phyloP scores from a whole-genome alignment of 805 yeast genomes.

The Kluyveromyces wickerhamii region DNA sequence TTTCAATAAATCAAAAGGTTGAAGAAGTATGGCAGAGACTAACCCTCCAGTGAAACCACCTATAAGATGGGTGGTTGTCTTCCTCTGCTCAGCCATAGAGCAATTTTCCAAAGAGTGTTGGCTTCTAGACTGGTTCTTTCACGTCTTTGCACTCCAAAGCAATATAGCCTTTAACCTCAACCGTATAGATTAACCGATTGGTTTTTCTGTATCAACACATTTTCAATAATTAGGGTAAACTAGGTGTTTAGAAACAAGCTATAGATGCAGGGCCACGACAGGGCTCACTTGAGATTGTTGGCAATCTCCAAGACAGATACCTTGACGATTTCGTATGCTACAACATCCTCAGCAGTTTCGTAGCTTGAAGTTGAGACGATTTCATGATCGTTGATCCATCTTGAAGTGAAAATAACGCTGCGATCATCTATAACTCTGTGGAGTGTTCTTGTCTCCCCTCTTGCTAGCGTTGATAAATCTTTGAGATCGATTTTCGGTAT shows the following conservation, averaged over 20 bases:
- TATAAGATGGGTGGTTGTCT: conserved; percentile 42
- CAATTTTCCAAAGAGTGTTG: too few species aligned
- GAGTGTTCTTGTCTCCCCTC: not conserved
- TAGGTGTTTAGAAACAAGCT: too few species aligned
- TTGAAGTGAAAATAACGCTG: conserved; percentile 15
- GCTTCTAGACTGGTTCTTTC: too few species aligned
- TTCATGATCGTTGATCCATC: conserved; percentile 17
- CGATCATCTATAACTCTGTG: conserved; percentile 8
- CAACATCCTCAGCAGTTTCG: not conserved
- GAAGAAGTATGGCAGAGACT: conserved; percentile 68
- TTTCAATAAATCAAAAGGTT: conserved; percentile 83
- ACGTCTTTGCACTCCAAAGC: too few species aligned
- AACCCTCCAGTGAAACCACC: conserved; percentile 87
- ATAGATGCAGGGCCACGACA: too few species aligned
- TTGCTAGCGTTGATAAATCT: conserved; percentile 8
- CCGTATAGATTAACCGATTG: too few species aligned
- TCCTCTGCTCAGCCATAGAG: conserved; percentile 10
- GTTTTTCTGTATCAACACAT: too few species aligned
- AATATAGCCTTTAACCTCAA: too few species aligned
- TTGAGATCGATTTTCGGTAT: conserved; percentile 26
- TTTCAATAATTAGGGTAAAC: too few species aligned
- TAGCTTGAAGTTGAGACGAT: conserved; percentile 11
- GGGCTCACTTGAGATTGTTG: too few species aligned
- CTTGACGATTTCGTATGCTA: too few species aligned
- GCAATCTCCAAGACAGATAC: too few species aligned